Evolutionary conservation across 495 filamentous ascomycete species (phyloP).

Genomic region (Penicillium paxilli): DNA sequence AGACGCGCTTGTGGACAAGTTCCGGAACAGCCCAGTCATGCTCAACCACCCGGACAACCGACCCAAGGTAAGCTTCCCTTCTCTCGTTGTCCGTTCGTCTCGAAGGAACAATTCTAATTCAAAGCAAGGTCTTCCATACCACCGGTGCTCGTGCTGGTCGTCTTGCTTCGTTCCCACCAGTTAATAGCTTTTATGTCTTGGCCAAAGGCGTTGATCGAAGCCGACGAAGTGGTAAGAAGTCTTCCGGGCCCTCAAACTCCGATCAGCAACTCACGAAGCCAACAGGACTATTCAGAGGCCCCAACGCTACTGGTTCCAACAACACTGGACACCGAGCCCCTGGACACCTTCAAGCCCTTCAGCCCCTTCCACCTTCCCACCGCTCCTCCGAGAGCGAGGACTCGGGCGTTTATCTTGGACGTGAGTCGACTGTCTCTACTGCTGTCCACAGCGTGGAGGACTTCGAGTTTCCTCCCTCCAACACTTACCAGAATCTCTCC

Average conservation of each 20-base stretch:
- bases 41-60: constrained; percentile 76
- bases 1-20: constrained; percentile 88
- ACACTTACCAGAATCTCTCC: too few species aligned
- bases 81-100: neutral
- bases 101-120: neutral
- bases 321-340: too few species aligned
- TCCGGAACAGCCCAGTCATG: constrained; percentile 96
- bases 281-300: constrained; percentile 1
- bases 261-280: neutral
- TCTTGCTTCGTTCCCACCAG: constrained; percentile 13
- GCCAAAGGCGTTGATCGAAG: constrained; percentile 13
- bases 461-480: too few species aligned
- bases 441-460: too few species aligned
- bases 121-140: constrained; percentile 45
- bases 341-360: too few species aligned
- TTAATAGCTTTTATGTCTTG: constrained; percentile 19
- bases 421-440: too few species aligned
- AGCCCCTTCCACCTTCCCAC: too few species aligned
- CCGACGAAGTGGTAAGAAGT: constrained; percentile 1
- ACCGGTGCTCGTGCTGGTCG: constrained; percentile 12
- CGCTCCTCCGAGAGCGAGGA: too few species aligned
- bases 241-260: neutral
- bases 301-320: too few species aligned
- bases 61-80: constrained; percentile 68
- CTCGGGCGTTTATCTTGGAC: too few species aligned